These are phyloP conservation scores for Gracilaria domingensis DNA, from an alignment of 23 red algal genomes.

Conservation along the genomic window DNA sequence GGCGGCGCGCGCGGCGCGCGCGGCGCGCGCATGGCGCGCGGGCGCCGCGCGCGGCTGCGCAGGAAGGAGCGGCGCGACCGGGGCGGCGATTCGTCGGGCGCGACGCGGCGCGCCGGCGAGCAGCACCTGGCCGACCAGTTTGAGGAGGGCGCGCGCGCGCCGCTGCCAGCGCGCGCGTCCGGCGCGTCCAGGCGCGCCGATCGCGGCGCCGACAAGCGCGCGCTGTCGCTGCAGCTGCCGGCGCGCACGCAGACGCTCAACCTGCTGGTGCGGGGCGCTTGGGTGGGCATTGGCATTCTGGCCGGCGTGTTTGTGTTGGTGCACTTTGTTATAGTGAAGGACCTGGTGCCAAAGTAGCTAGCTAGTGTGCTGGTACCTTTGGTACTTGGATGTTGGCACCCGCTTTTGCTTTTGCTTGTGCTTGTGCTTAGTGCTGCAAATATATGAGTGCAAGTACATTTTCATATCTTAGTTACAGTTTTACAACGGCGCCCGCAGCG, in stretches of 20 bases:
- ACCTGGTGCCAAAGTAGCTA: slow-evolving; percentile 46
- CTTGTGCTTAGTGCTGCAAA: not conserved
- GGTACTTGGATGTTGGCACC: too few relatives aligned
- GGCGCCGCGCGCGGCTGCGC: not conserved
- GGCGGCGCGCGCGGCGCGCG: not conserved
- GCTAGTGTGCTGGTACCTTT: not conserved
- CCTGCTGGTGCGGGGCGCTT: slow-evolving; percentile 54
- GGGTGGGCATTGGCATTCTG: slow-evolving; percentile 40
- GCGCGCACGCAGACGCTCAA: slow-evolving; percentile 22
- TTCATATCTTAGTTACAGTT: not conserved
- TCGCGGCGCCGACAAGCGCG: not conserved
- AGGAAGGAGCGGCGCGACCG: not conserved
- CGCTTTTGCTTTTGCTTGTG: too few relatives aligned
- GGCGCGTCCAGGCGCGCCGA: not conserved
- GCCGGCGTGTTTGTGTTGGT: slow-evolving; percentile 46
- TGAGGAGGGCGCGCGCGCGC: not conserved
- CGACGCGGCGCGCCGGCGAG: not conserved
- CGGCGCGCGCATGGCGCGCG: slow-evolving; percentile 2
- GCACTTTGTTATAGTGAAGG: slow-evolving; percentile 50
- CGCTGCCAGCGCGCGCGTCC: not conserved
- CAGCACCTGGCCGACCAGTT: slow-evolving; percentile 14
- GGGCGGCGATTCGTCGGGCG: not conserved
- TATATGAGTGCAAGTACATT: not conserved
- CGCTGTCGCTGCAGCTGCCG: slow-evolving; percentile 3
- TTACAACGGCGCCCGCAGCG: not conserved